Evolutionary conservation across 1,284 basidiomycete genomes (phyloP).

Genomic region (Phlebopus sp.): DNA sequence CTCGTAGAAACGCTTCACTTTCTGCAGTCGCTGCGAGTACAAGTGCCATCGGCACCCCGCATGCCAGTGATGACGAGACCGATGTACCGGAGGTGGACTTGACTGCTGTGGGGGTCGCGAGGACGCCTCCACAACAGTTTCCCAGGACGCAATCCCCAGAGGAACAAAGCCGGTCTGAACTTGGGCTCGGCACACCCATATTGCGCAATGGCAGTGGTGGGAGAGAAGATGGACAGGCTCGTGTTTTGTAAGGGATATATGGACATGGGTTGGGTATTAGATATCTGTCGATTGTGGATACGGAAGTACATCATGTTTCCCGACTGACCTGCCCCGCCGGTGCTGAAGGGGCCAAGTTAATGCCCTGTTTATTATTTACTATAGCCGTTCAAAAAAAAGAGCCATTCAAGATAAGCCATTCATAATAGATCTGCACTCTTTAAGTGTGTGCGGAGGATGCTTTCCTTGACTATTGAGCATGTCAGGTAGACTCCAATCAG

Average conservation of each 20-base stretch:
- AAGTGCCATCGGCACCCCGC: constrained; percentile 44
- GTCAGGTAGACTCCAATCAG: constrained; percentile 9
- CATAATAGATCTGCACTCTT: constrained; percentile 33
- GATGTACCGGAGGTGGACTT: constrained; percentile 42
- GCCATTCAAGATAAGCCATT: constrained; percentile 11
- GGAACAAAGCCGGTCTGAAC: constrained; percentile 55
- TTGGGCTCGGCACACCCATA: constrained; percentile 54
- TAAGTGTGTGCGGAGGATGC: constrained; percentile 32
- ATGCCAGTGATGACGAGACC: constrained; percentile 56
- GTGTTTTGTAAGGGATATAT: constrained; percentile 6
- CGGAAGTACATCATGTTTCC: not conserved
- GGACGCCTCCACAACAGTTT: constrained; percentile 22
- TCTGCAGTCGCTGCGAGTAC: constrained; percentile 24
- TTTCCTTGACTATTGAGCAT: constrained; percentile 33
- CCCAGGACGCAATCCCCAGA: constrained; percentile 31
- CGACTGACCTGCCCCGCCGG: not conserved
- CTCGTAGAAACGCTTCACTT: constrained; percentile 44
- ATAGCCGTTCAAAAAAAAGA: too few species aligned
- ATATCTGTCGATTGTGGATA: not conserved
- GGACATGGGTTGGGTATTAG: constrained; percentile 2
- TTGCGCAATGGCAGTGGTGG: constrained; percentile 39
- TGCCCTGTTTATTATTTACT: too few species aligned
- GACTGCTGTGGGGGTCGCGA: constrained; percentile 21
- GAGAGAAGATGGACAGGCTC: constrained; percentile 30
- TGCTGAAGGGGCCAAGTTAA: not conserved